Base-by-base conservation (phyloP, 305 asterid genomes). In the Fraxinus dipetala region DNA sequence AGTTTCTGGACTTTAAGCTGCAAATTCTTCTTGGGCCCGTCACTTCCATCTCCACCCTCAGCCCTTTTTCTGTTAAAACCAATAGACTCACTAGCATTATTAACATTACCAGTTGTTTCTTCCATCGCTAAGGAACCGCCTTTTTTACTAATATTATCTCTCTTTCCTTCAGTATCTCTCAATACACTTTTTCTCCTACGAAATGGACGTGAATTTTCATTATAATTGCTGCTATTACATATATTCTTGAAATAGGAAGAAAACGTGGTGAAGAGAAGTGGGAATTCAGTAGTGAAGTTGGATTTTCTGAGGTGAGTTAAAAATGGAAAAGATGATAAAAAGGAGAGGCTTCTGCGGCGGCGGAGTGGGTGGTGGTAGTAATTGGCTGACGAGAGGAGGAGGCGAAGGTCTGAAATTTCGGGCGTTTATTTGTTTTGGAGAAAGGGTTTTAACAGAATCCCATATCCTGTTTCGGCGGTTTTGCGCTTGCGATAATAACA, bases 11-110 rank as follows among this genome's bases (percentile, higher is more conserved):
- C 88, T 90, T 93, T 93, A 69, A 89, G 93, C 83, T 91, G 93
- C 86, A 93, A 87, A 69, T 87, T 83, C 87, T 87, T 91, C 83
- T 84, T 93, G 45, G 91, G 89, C 85, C 87, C 79, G 54, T 87
- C 91, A 75, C 83, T 85, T 18, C 65, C 88, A 87, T 93, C 93
- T 87, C 85, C 88, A 63, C 98, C 98, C 77, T 92, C 93, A 30
- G 98, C 98, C 89, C 98, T 91, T 89, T 91, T 90, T 77, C 84
- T 87, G 78, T 93, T 95, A 85, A 91, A 95, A 74, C 92, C 97
- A 24, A 79, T 40, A 73, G 77, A 76, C 84, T 84, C 94, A 22
- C 75, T 48, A 48, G 30, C 80, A 77, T 59, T 63, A 59, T 45
- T 82, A 35, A 40, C 69, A 36, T 85, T 79, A 67, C 4, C 81